Evolutionary conservation across 1,284 basidiomycete genomes (phyloP).

Genomic region (Ustilago lituana): DNA sequence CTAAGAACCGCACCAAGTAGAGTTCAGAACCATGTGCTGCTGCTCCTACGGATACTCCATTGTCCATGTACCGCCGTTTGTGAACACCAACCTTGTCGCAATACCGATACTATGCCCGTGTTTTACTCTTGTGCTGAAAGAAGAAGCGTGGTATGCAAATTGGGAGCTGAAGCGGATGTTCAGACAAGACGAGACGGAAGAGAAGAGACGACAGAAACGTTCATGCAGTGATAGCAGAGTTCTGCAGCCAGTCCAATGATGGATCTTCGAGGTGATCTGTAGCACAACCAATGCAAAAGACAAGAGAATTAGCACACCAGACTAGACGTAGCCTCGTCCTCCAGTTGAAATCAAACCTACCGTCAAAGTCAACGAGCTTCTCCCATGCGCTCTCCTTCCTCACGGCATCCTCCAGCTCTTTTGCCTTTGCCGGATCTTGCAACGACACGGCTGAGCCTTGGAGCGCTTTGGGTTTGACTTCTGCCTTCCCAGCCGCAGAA

Average conservation of each 20-base stretch:
- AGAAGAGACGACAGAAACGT: neutral
- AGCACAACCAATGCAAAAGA: too few relatives aligned
- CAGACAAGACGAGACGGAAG: neutral
- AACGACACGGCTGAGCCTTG: slow-evolving; percentile 10
- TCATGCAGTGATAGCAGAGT: slow-evolving; percentile 29
- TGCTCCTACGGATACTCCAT: too few relatives aligned
- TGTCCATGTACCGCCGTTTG: too few relatives aligned
- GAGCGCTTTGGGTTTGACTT: slow-evolving; percentile 24
- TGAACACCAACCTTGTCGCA: too few relatives aligned
- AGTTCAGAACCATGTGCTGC: neutral
- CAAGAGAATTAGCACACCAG: too few relatives aligned
- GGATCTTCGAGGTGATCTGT: slow-evolving; percentile 48
- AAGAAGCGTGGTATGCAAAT: neutral
- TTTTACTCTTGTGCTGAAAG: too few relatives aligned
- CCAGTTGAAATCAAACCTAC: too few relatives aligned
- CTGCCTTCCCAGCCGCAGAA: slow-evolving; percentile 3
- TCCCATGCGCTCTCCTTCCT: slow-evolving; percentile 23
- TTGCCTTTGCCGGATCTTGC: slow-evolving; percentile 9
- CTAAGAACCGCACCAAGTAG: slow-evolving; percentile 76
- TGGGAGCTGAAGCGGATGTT: neutral
- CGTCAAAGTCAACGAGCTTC: slow-evolving; percentile 40
- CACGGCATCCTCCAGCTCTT: slow-evolving; percentile 21
- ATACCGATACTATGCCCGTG: too few relatives aligned
- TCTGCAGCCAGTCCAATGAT: slow-evolving; percentile 40
- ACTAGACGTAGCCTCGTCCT: too few relatives aligned